phyloP scores from a whole-genome alignment of 1,284 basidiomycete genomes.

The Irpex lacteus region DNA sequence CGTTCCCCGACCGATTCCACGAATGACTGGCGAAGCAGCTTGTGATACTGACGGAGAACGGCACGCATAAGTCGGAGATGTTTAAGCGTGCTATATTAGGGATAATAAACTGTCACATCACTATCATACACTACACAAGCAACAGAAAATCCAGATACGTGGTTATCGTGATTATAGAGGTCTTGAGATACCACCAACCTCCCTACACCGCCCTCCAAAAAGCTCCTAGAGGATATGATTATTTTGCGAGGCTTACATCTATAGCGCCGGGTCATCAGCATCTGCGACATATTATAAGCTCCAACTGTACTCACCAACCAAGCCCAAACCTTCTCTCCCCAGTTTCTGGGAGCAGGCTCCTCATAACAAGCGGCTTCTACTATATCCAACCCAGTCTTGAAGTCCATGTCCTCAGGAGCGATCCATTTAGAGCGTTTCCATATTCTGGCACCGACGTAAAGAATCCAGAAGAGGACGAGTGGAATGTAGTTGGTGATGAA shows the following conservation, averaged over 20 bases:
- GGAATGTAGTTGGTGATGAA: constrained; percentile 84
- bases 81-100: background rate
- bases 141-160: too few relatives aligned
- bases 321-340: constrained; percentile 61
- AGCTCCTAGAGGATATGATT: background rate
- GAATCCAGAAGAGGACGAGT: constrained; percentile 66
- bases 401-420: constrained; percentile 71
- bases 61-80: too few relatives aligned
- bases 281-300: background rate
- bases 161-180: too few relatives aligned
- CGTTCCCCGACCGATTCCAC: too few relatives aligned
- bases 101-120: background rate
- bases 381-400: constrained; percentile 65
- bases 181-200: too few relatives aligned
- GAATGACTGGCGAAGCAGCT: too few relatives aligned
- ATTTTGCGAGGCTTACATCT: background rate
- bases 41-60: too few relatives aligned
- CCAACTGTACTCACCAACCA: constrained; percentile 51
- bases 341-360: constrained; percentile 67
- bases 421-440: constrained; percentile 47
- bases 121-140: background rate
- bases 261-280: background rate
- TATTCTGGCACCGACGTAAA: constrained; percentile 62
- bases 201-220: too few relatives aligned
- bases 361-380: constrained; percentile 68